phyloP scores from a whole-genome alignment of 2,329 filamentous ascomycete species.

The Elsinoe ampelina region DNA sequence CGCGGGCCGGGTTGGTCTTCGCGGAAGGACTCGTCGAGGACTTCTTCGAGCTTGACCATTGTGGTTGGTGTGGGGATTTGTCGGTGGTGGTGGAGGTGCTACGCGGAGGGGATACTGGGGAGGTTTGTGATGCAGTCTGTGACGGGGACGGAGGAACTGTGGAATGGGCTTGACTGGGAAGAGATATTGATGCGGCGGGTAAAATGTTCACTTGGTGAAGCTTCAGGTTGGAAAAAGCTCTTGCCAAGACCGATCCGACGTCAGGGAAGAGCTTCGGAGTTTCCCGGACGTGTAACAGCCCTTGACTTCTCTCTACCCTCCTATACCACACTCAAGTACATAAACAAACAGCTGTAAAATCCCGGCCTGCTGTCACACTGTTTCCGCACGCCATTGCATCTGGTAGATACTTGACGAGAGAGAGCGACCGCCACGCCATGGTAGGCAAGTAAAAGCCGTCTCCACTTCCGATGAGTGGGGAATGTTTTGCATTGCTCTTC shows the following conservation, averaged over 20 bases:
- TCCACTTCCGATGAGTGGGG: background rate
- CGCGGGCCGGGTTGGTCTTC: constrained; percentile 55
- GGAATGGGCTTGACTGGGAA: too few species aligned
- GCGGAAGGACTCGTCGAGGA: constrained; percentile 91
- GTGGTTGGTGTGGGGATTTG: constrained; percentile 29
- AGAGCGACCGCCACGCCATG: too few species aligned
- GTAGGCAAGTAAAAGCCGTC: too few species aligned
- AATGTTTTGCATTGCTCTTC: background rate
- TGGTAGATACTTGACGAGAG: too few species aligned
- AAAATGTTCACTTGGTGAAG: constrained; percentile 1
- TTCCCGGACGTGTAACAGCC: background rate
- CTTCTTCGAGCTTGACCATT: constrained; percentile 96
- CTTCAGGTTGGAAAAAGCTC: constrained; percentile 7
- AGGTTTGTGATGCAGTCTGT: background rate
- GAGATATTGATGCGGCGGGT: background rate
- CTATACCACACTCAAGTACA: too few species aligned
- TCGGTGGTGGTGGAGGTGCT: background rate
- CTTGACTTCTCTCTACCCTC: background rate
- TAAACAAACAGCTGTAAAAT: too few species aligned
- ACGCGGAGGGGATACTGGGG: background rate
- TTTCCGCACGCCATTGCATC: too few species aligned
- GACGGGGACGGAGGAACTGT: too few species aligned
- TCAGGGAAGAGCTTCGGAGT: constrained; percentile 5
- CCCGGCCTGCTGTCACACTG: too few species aligned
- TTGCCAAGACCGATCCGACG: constrained; percentile 9